Base-by-base conservation (phyloP, 768 basidiomycete genomes). In the Ramaria sp. region DNA sequence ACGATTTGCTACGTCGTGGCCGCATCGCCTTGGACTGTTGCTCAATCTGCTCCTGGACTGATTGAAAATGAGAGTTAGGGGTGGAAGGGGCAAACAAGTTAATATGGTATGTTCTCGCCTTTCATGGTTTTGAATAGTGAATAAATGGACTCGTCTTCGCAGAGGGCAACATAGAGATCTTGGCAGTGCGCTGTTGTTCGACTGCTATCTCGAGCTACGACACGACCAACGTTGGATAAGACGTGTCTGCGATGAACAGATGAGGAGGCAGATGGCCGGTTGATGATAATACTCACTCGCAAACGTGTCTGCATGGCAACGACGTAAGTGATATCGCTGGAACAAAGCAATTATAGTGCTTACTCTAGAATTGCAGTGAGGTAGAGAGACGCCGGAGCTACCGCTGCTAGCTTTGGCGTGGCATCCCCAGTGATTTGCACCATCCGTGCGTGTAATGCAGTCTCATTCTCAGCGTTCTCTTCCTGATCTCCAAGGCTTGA, bases 291-390 rank as follows among this genome's bases (percentile, higher is more conserved):
- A 79, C 84, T 66, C 70, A 91, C 88, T 91, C 87, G 88, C 88
- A 91, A 62, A 89, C 74, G 55, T 86, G 81, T 70, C 89, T 91
- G 65, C 28, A 61, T 53, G 58, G 37, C 41, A 55, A 12, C 24
- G 39, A 32, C 39, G 24, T 36, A 39, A 34, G 39, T 57, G 60
- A 69, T 52, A 70, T 64, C 62, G 57, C 59, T 49, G 27, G 34
- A 53, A 57, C 51, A 52, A 57, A 58, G 52, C 60, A 61, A 50
- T 53, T 56, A 56, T 18, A 42, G 48, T 16, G 78, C 92, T 72
- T 67, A 94, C 92, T 96, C 93, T 28, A 96, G 73, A 59, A 95
- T 88, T 7, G 92, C 91, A 2, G 93, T 94, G 49, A 94, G 75
- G 73, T 94, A 96, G 42, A 96, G 65, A 18, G 89, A 84, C 30